A percentile compares a stretch with the other conserved stretches of the same genome.
These are phyloP conservation scores for Hygrophorus pudorinus DNA, from an alignment of 768 basidiomycete genomes.

Conservation along the genomic window DNA sequence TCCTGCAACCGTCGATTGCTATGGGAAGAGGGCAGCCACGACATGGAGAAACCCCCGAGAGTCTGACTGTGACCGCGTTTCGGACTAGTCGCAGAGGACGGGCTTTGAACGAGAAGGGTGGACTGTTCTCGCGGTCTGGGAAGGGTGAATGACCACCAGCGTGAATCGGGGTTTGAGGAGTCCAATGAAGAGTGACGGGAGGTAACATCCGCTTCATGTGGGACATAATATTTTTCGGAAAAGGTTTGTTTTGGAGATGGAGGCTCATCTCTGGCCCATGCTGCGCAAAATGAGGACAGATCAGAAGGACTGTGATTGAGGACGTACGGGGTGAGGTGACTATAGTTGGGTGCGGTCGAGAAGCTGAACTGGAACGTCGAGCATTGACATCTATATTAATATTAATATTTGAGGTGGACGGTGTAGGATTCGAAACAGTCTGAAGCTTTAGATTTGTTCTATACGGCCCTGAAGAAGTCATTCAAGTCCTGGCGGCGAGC, in stretches of 20 bases:
- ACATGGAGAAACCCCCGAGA: conserved; percentile 35
- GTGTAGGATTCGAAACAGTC: too few relatives aligned
- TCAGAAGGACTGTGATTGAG: background rate
- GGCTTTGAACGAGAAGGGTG: conserved; percentile 4
- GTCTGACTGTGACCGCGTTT: conserved; percentile 13
- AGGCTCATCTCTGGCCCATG: conserved; percentile 80
- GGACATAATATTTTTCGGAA: conserved; percentile 23
- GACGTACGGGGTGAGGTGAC: conserved; percentile 63
- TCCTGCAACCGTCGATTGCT: too few relatives aligned
- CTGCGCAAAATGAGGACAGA: conserved; percentile 24
- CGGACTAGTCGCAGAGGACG: too few relatives aligned
- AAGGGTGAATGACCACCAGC: conserved; percentile 71
- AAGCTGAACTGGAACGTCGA: too few relatives aligned
- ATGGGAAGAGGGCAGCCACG: conserved; percentile 35
- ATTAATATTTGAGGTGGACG: too few relatives aligned
- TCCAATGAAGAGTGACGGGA: conserved; percentile 10
- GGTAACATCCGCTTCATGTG: conserved; percentile 37
- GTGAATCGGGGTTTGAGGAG: conserved; percentile 32
- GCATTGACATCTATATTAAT: too few relatives aligned
- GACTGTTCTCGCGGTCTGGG: conserved; percentile 32
- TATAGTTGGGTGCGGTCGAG: too few relatives aligned
- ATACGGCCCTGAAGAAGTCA: too few relatives aligned
- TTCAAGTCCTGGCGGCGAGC: too few relatives aligned
- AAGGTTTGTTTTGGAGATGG: conserved; percentile 54
- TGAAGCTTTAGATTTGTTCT: too few relatives aligned